Percentiles rank a stretch among this genome's conserved stretches.
Evolutionary conservation across 148 eudicot species (phyloP).

Genomic region (Polygonum aviculare): DNA sequence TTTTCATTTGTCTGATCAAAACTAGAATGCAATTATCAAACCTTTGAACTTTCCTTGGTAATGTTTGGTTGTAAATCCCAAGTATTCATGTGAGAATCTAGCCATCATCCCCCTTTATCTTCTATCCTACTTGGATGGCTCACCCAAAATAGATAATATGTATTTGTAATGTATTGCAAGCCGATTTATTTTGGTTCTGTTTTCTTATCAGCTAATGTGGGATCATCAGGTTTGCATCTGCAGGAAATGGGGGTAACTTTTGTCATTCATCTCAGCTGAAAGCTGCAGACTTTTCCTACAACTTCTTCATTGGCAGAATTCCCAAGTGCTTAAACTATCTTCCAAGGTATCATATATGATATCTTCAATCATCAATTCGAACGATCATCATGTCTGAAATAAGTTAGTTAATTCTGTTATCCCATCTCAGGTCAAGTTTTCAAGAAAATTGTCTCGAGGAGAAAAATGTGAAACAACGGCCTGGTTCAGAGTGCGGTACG

Average conservation of each 20-base stretch:
- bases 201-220: conserved; percentile 11
- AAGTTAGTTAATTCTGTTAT: background rate
- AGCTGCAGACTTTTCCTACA: conserved; percentile 71
- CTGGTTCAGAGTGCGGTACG: conserved; percentile 71
- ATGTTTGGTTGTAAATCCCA: background rate
- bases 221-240: conserved; percentile 50
- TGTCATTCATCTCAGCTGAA: conserved; percentile 70
- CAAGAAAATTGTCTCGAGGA: conserved; percentile 78
- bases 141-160: background rate
- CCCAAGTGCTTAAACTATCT: conserved; percentile 78
- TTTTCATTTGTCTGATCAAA: background rate
- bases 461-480: conserved; percentile 58
- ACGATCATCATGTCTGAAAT: background rate
- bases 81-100: background rate
- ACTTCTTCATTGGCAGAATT: conserved; percentile 62
- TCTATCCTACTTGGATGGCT: background rate
- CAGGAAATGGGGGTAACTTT: conserved; percentile 37
- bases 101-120: background rate
- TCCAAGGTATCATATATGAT: conserved; percentile 42
- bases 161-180: background rate
- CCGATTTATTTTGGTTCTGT: background rate
- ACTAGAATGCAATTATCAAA: background rate
- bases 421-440: conserved; percentile 56
- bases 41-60: background rate
- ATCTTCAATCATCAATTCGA: background rate